Conservation (phyloP, 257 asterid species). For the Misopates orontium region DNA sequence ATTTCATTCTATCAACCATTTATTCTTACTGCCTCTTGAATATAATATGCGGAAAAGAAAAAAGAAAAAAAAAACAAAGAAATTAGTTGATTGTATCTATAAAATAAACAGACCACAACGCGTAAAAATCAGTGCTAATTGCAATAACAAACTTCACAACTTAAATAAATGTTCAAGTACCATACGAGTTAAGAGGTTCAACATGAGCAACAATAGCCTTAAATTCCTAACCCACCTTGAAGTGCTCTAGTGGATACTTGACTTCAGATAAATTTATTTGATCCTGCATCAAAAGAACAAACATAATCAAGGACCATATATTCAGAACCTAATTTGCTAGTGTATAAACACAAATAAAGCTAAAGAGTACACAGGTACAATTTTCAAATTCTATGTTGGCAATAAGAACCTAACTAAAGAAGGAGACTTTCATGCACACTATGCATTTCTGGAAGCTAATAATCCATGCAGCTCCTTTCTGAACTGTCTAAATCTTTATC, state of each 20-base stretch:
- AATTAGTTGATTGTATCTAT: not conserved
- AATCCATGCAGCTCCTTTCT: not conserved
- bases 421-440: slow-evolving; percentile 8
- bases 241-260: slow-evolving; percentile 83
- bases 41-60: not conserved
- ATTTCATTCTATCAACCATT: too few species aligned
- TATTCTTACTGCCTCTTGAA: not conserved
- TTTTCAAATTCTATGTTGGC: not conserved
- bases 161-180: slow-evolving; percentile 8
- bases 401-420: slow-evolving; percentile 4
- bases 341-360: slow-evolving; percentile 2
- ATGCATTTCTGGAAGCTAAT: not conserved
- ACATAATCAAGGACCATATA: slow-evolving; percentile 34
- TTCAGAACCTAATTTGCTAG: slow-evolving; percentile 1
- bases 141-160: not conserved
- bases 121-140: not conserved
- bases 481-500: not conserved
- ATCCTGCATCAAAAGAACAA: slow-evolving; percentile 62
- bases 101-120: slow-evolving; percentile 18
- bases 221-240: slow-evolving; percentile 58
- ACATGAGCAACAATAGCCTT: slow-evolving; percentile 4
- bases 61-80: not conserved
- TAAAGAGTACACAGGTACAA: slow-evolving; percentile 3
- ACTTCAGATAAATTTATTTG: slow-evolving; percentile 79
- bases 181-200: not conserved